phyloP scores from a whole-genome alignment of 2,329 filamentous ascomycete genomes.

The Geosmithia flava region DNA sequence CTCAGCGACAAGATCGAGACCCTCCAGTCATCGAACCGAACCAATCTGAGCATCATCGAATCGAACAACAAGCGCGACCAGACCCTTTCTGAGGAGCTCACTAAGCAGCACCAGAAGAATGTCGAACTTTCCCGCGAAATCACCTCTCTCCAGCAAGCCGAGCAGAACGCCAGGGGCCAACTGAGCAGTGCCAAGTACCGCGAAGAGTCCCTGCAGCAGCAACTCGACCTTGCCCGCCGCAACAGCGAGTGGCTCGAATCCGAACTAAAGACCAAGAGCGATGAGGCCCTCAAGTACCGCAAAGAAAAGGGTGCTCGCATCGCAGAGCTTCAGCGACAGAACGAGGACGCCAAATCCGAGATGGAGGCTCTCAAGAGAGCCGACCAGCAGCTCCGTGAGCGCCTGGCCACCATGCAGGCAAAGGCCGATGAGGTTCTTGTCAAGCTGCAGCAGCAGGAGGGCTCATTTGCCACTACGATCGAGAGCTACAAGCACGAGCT shows the following conservation, averaged over 20 bases:
- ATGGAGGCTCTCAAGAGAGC: slow-evolving; percentile 68
- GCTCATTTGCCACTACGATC: slow-evolving; percentile 68
- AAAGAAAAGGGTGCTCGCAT: slow-evolving; percentile 92
- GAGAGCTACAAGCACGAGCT: slow-evolving; percentile 81
- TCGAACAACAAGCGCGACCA: slow-evolving; percentile 82
- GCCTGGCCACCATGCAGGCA: slow-evolving; percentile 71
- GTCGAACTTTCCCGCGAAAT: slow-evolving; percentile 75
- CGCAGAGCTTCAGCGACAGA: slow-evolving; percentile 73
- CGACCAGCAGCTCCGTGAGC: slow-evolving; percentile 68
- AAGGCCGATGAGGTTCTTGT: slow-evolving; percentile 77
- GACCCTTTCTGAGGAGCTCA: slow-evolving; percentile 72
- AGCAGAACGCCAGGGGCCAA: slow-evolving; percentile 70
- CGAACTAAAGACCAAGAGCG: slow-evolving; percentile 81
- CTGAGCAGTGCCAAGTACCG: slow-evolving; percentile 77
- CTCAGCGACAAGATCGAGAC: slow-evolving; percentile 74
- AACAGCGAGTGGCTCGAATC: slow-evolving; percentile 90
- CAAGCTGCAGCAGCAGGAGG: slow-evolving; percentile 76
- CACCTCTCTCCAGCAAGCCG: slow-evolving; percentile 66
- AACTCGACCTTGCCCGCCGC: slow-evolving; percentile 75
- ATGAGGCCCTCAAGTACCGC: slow-evolving; percentile 77
- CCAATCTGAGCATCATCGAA: slow-evolving; percentile 79
- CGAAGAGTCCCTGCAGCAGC: slow-evolving; percentile 81
- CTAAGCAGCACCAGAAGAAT: slow-evolving; percentile 79
- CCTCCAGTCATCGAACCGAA: slow-evolving; percentile 84
- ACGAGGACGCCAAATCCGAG: slow-evolving; percentile 71